Conservation (phyloP, 2,329 filamentous ascomycete genomes). For the Tolypocladium ovalisporum region DNA sequence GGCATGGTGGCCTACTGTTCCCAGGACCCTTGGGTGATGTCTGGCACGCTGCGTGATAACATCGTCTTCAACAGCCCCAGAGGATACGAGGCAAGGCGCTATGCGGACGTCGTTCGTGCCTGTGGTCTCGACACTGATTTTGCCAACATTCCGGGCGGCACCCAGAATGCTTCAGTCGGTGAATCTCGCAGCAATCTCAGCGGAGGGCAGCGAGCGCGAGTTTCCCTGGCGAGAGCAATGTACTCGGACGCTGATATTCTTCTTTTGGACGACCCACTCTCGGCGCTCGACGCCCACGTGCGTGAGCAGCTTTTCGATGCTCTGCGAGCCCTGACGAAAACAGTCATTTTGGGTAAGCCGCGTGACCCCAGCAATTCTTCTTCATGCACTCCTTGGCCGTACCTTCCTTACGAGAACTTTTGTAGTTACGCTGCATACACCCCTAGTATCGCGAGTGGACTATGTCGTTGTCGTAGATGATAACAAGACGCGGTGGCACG, state of each 20-base stretch:
- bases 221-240: background rate
- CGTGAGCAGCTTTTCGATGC: background rate
- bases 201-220: background rate
- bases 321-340: background rate
- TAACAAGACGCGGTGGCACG: background rate
- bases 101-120: background rate
- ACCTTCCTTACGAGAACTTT: background rate
- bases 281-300: background rate
- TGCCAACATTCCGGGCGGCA: background rate
- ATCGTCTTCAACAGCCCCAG: background rate
- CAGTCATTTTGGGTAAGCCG: background rate
- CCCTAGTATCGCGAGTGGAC: background rate
- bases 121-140: background rate
- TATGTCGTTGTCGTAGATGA: background rate
- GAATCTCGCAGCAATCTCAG: background rate
- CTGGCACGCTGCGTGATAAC: background rate
- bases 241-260: background rate
- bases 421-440: background rate
- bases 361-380: background rate
- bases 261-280: background rate
- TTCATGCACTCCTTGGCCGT: background rate
- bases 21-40: background rate
- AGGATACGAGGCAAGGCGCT: background rate
- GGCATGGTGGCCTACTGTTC: background rate
- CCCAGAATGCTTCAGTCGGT: background rate